phyloP scores from a whole-genome alignment of 2,329 filamentous ascomycete species.

The Colletotrichum liaoningense region DNA sequence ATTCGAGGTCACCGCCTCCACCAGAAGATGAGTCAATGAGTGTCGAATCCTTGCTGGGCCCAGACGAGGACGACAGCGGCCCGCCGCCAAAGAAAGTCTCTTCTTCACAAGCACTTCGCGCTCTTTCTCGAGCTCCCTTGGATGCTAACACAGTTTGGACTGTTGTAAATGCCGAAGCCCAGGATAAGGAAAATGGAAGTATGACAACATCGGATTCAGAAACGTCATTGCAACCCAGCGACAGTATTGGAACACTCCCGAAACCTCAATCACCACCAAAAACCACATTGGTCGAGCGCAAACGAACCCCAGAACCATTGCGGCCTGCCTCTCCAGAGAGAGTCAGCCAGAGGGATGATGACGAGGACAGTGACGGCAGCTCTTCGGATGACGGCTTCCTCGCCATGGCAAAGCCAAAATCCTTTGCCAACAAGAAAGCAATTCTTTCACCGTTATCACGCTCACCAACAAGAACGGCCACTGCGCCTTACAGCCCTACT shows the following conservation, averaged over 20 bases:
- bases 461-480: constrained; percentile 21
- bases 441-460: constrained; percentile 31
- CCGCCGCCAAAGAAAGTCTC: constrained; percentile 64
- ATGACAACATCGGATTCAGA: constrained; percentile 29
- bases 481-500: constrained; percentile 19
- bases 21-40: constrained; percentile 42
- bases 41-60: constrained; percentile 47
- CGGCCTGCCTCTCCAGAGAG: neutral
- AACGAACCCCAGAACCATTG: neutral
- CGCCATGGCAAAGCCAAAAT: constrained; percentile 51
- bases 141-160: constrained; percentile 66
- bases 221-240: constrained; percentile 22
- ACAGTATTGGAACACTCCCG: neutral
- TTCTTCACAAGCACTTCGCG: constrained; percentile 65
- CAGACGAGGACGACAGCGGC: constrained; percentile 53
- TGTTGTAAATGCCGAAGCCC: constrained; percentile 50
- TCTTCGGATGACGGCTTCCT: constrained; percentile 56
- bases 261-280: neutral
- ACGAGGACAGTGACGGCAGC: constrained; percentile 41
- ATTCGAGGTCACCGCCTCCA: constrained; percentile 39
- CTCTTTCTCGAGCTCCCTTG: constrained; percentile 62
- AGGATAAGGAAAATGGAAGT: constrained; percentile 29
- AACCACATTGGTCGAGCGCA: neutral
- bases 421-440: constrained; percentile 43
- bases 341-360: neutral